Percentiles rank a stretch among this genome's conserved stretches.
phyloP scores from a whole-genome alignment of 2,329 filamentous ascomycete species.

The Torrubiella hemipterigena region DNA sequence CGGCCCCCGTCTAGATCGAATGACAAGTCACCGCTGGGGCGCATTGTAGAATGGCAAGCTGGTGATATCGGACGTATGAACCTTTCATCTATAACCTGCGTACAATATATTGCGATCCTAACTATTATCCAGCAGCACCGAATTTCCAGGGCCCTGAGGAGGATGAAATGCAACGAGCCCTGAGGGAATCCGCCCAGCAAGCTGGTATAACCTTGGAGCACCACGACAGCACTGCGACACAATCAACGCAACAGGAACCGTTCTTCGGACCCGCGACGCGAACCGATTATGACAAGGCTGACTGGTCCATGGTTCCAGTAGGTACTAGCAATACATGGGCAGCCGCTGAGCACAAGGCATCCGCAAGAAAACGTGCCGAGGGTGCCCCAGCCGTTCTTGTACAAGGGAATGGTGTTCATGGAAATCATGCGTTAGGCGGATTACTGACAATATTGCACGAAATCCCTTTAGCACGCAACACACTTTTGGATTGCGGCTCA shows the following conservation, averaged over 20 bases:
- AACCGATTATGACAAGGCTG: constrained; percentile 37
- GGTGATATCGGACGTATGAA: too few relatives aligned
- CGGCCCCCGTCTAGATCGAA: constrained; percentile 50
- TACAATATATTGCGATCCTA: constrained; percentile 14
- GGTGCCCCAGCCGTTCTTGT: constrained; percentile 40
- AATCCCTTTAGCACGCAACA: constrained; percentile 46
- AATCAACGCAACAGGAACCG: constrained; percentile 11
- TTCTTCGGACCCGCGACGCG: constrained; percentile 50
- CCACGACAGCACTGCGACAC: constrained; percentile 26
- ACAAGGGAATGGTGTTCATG: constrained; percentile 17
- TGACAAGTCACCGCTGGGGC: constrained; percentile 43
- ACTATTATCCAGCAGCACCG: constrained; percentile 21
- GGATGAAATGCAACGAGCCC: constrained; percentile 41
- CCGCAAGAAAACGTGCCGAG: constrained; percentile 27
- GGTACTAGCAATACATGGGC: constrained; percentile 13
- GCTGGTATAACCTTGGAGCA: constrained; percentile 28
- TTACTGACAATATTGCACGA: constrained; percentile 47
- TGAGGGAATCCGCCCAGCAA: constrained; percentile 42
- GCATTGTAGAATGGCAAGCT: constrained; percentile 34
- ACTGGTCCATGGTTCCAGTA: constrained; percentile 47
- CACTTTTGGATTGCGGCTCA: constrained; percentile 32
- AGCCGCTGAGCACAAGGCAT: constrained; percentile 18
- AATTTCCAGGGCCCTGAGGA: constrained; percentile 34
- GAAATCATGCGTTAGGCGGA: constrained; percentile 34
- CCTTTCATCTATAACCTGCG: too few relatives aligned